Evolutionary conservation across 1,139 yeast species (phyloP), one percentile per base, ranked within the genome.

Genomic region (Saccharomyces pastorianus): DNA sequence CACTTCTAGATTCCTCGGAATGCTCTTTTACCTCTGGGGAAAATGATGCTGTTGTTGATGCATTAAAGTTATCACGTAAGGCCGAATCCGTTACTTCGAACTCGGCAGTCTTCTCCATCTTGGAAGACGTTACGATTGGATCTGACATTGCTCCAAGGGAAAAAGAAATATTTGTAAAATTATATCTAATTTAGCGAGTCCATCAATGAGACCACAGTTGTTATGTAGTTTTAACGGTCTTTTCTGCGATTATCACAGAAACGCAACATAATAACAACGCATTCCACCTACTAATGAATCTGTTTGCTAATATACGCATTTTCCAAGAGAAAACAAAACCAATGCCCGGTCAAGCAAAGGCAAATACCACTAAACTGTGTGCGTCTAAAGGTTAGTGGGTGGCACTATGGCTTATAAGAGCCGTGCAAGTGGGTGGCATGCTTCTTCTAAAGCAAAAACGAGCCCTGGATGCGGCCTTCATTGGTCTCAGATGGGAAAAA

Each of bases 41-140:
- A 4, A 38, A 17, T 17, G 44, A 38, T 4, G 44, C 44, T 6
- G 44, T 6, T 7, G 44, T 38, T 20, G 44, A 38, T 17, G 44
- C 20, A 38, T 38, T 38, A 13, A 38, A 38, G 25, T 38, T 38
- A 4, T 38, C 11, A 38, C 11, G 11, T 38, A 38, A 38, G 11
- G 26, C 25, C 25, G 44, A 38, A 13, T 38, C 44, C 6, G 26
- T 38, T 38, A 38, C 44, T 38, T 38, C 44, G 44, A 38, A 38
- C 25, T 38, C 44, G 23, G 44, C 25, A 38, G 6, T 38, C 13
- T 38, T 38, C n/a, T 50, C 48, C 48, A 44, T 44, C 8, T 50
- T 50, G n/a, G 51, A 50, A 13, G 51, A 50, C 17, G 48, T 38
- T 38, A 38, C 44, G 9, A 38, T 38, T 9, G 44, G 44, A 17